phyloP scores from a whole-genome alignment of 495 filamentous ascomycete genomes.

The Corynascus novoguineensis region DNA sequence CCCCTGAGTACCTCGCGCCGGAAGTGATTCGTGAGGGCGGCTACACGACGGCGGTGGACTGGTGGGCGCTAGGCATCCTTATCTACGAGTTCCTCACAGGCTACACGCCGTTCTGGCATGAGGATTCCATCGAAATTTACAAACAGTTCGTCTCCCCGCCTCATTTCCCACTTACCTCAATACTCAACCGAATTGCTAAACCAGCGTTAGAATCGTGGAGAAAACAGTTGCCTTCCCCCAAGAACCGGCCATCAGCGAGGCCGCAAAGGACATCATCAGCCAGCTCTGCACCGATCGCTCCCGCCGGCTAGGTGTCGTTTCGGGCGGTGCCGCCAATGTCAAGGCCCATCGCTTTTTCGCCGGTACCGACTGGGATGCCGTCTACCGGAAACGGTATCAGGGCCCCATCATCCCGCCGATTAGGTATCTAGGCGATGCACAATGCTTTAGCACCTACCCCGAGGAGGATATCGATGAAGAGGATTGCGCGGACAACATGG shows the following conservation, averaged over 20 bases:
- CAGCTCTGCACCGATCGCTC: constrained; percentile 84
- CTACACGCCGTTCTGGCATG: constrained; percentile 95
- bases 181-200: not conserved
- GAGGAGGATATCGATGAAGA: constrained; percentile 50
- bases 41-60: constrained; percentile 94
- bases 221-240: constrained; percentile 65
- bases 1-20: constrained; percentile 92
- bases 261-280: constrained; percentile 78
- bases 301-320: constrained; percentile 84
- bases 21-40: constrained; percentile 95
- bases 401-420: constrained; percentile 86
- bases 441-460: constrained; percentile 85
- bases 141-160: constrained; percentile 59
- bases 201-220: constrained; percentile 58
- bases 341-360: constrained; percentile 85
- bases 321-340: constrained; percentile 71
- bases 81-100: constrained; percentile 96
- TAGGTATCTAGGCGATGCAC: constrained; percentile 71
- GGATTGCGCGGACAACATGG: constrained; percentile 68
- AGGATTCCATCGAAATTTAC: constrained; percentile 94
- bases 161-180: too few species aligned
- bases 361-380: constrained; percentile 76
- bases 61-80: constrained; percentile 96
- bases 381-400: constrained; percentile 61
- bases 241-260: constrained; percentile 57